Percentiles rank a stretch among this genome's conserved stretches.
These are phyloP conservation scores for Pelargonium citronellum DNA, from an alignment of 441 rosid genomes.

Conservation along the genomic window DNA sequence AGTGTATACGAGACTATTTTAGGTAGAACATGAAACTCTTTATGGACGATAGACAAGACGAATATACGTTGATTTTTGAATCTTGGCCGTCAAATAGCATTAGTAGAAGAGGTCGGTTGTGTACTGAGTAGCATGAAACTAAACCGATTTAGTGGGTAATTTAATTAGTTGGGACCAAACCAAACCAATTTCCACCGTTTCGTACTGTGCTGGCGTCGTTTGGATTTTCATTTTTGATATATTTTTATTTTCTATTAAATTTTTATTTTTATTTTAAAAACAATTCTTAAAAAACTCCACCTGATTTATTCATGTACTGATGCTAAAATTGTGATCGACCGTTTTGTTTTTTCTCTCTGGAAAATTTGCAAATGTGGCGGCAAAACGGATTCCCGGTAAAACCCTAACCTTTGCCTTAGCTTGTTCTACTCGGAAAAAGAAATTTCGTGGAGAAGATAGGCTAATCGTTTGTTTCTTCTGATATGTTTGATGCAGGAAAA, in stretches of 20 bases:
- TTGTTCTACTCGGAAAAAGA: neutral
- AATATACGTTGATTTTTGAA: neutral
- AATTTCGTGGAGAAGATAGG: neutral
- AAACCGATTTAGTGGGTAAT: neutral
- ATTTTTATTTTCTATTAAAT: no score
- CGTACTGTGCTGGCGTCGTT: neutral
- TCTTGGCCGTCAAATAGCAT: conserved; percentile 15
- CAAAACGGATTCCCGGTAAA: conserved; percentile 41
- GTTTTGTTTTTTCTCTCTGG: neutral
- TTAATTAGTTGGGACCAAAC: neutral
- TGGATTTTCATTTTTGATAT: neutral
- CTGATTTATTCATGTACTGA: no score
- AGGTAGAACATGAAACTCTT: neutral
- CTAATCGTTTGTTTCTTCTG: neutral
- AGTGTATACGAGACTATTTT: conserved; percentile 1
- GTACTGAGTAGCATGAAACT: conserved; percentile 29
- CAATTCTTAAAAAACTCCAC: no score
- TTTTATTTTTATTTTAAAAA: no score
- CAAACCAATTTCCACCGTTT: neutral
- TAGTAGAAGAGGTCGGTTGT: neutral
- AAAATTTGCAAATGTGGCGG: conserved; percentile 50
- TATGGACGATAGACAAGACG: neutral
- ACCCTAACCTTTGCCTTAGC: neutral
- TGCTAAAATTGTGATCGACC: neutral
- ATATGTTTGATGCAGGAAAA: conserved; percentile 29